Conservation (phyloP, 345 rosid species). For the Gossypium longicalyx region DNA sequence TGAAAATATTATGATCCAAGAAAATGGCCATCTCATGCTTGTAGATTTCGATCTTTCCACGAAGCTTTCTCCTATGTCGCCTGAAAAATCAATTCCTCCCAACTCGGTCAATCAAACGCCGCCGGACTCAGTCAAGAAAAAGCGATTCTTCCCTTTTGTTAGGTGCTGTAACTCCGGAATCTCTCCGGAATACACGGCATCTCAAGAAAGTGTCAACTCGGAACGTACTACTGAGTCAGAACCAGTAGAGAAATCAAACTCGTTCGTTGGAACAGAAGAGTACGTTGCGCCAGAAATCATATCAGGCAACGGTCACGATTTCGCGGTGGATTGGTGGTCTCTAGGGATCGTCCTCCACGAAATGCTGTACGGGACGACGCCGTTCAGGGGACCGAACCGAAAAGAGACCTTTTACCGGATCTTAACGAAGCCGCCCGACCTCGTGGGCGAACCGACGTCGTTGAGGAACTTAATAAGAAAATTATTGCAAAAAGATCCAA, state of each 20-base stretch:
- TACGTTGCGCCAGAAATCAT: conserved; percentile 88
- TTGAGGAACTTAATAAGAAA: conserved; percentile 58
- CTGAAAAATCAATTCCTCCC: conserved; percentile 22
- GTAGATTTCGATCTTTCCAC: conserved; percentile 93
- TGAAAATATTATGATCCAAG: conserved; percentile 80
- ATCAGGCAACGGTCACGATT: conserved; percentile 72
- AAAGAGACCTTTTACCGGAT: conserved; percentile 69
- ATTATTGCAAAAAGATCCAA: conserved; percentile 64
- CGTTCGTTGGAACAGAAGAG: conserved; percentile 93
- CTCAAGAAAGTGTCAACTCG: conserved; percentile 3
- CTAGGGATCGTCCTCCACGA: conserved; percentile 78
- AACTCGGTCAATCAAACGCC: neutral
- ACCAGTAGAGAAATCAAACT: conserved; percentile 51
- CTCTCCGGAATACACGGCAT: conserved; percentile 27
- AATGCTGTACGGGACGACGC: conserved; percentile 84
- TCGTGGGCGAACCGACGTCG: conserved; percentile 68
- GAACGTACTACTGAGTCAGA: conserved; percentile 22
- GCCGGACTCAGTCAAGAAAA: conserved; percentile 12
- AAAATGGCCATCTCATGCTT: conserved; percentile 82
- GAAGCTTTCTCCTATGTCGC: conserved; percentile 44
- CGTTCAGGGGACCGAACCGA: conserved; percentile 61
- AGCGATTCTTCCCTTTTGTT: conserved; percentile 23
- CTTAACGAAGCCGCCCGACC: conserved; percentile 45
- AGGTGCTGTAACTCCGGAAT: conserved; percentile 48
- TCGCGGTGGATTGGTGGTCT: conserved; percentile 92